Percentiles rank a stretch among this genome's conserved stretches.
Evolutionary conservation across 176 grass and related monocot genomes (phyloP).

Genomic region (Aechmea fasciata): DNA sequence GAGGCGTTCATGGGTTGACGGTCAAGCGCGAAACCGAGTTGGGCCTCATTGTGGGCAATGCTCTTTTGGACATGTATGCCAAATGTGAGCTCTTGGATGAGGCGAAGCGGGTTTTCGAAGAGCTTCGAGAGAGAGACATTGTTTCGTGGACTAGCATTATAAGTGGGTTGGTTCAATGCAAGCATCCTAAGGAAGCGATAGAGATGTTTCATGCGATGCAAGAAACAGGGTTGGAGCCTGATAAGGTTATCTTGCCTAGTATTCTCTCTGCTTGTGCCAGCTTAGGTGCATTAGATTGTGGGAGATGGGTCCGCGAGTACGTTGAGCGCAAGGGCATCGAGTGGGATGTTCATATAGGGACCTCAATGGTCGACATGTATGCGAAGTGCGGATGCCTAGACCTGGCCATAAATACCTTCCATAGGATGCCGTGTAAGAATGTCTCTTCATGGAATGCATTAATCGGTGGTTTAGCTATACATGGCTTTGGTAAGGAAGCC

Average conservation of each 20-base stretch:
- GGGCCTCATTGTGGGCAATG: slow-evolving; percentile 27
- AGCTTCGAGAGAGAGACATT: slow-evolving; percentile 24
- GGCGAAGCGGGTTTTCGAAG: slow-evolving; percentile 23
- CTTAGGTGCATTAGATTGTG: slow-evolving; percentile 25
- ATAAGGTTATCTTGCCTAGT: slow-evolving; percentile 35
- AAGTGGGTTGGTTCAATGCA: slow-evolving; percentile 42
- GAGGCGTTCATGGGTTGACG: slow-evolving; percentile 21
- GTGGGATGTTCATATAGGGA: slow-evolving; percentile 49
- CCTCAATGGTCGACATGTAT: slow-evolving; percentile 38
- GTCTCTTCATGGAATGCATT: slow-evolving; percentile 44
- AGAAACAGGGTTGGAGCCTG: slow-evolving; percentile 24
- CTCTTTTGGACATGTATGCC: slow-evolving; percentile 35
- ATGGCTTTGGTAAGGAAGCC: slow-evolving; percentile 26
- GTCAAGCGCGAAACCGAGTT: slow-evolving; percentile 20
- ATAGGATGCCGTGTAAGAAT: slow-evolving; percentile 35
- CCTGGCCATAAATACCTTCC: slow-evolving; percentile 24
- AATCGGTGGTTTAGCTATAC: slow-evolving; percentile 32
- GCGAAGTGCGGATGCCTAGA: slow-evolving; percentile 37
- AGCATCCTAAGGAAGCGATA: slow-evolving; percentile 20
- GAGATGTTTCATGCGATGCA: slow-evolving; percentile 38
- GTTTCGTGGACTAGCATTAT: slow-evolving; percentile 41
- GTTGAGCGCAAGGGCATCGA: slow-evolving; percentile 30
- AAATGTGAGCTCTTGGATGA: slow-evolving; percentile 36
- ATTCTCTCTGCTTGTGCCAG: slow-evolving; percentile 38
- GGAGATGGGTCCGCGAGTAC: slow-evolving; percentile 44